Conservation (phyloP, 2,329 filamentous ascomycete genomes). For the Penicillium griseofulvum region DNA sequence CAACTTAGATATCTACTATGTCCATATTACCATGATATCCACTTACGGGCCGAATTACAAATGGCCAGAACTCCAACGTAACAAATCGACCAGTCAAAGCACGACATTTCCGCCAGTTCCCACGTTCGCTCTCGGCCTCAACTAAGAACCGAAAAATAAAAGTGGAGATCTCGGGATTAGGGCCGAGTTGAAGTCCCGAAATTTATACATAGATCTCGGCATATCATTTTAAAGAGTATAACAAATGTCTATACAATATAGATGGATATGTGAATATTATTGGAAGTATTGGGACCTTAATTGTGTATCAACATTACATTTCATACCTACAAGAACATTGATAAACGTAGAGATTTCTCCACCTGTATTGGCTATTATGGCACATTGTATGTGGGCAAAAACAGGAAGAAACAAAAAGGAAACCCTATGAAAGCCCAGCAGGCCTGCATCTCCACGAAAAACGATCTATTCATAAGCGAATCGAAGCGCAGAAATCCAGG, state of each 20-base stretch:
- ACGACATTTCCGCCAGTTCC: not conserved
- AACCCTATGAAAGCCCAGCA: constrained; percentile 16
- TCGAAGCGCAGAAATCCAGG: constrained; percentile 13
- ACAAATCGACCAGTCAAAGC: not conserved
- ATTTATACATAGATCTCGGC: not conserved
- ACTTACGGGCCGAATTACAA: not conserved
- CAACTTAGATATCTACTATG: not conserved
- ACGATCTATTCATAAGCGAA: constrained; percentile 20
- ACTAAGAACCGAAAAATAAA: not conserved
- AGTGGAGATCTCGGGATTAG: not conserved
- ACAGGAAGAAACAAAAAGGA: constrained; percentile 21
- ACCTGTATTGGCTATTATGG: constrained; percentile 28
- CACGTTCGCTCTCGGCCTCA: not conserved
- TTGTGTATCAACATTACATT: not conserved
- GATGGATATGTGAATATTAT: too few species aligned
- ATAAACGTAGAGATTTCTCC: constrained; percentile 17
- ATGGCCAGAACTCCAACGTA: not conserved
- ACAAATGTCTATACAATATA: not conserved
- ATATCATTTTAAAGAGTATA: too few species aligned
- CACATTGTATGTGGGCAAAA: constrained; percentile 26
- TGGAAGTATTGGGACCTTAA: not conserved
- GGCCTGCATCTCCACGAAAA: constrained; percentile 19
- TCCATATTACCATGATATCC: not conserved
- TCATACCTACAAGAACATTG: not conserved
- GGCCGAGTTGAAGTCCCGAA: not conserved